Evolutionary conservation across 139 green algal species (phyloP), one percentile per base, ranked within the genome.

Genomic region (Spirogloea muscicola): DNA sequence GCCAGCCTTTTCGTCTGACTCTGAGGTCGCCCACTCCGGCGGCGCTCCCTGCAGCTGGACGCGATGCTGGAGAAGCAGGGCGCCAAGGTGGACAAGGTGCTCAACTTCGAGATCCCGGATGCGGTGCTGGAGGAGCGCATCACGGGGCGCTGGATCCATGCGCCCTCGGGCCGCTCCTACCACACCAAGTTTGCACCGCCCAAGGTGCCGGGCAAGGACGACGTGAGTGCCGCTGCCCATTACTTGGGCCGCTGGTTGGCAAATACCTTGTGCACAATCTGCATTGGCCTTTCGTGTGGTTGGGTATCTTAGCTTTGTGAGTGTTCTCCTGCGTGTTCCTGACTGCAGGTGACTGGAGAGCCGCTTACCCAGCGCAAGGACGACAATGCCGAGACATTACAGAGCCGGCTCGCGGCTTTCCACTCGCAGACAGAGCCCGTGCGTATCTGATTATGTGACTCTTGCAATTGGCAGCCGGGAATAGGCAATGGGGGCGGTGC

Each of bases 321-420:
- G 21, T 57, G 21, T 6, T 6, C 48, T 57, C 3, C n/a, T 25
- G 3, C 36, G 27, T 25, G 42, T 64, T 46, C 43, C 2, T 71
- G 2, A 27, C 5, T 65, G 3, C 6, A 84, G 64, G 27, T 33
- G 5, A 94, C 90, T 0, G 90, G 94, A 2, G 94, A 98, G 85
- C 89, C 92, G 3, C 88, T 98, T 21, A 89, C 97, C 27, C 81
- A 87, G 74, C 85, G 94, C 46, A 97, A 97, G 84, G 94, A 98
- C 79, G 94, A 98, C 86, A 98, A 96, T 74, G 91, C 90, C 9
- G 93, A 97, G 48, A 97, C 91, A 6, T 86, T 98, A 13, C 95
- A 95, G 82, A 85, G 79, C 25, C 86, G 94, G 1, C 84, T 68
- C 6, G 29, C 7, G 27, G 46, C 29, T 10, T 69, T 61, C 6